Evolutionary conservation across 345 rosid genomes (phyloP), one percentile per base, ranked within the genome.

Genomic region (Sapria himalayana): DNA sequence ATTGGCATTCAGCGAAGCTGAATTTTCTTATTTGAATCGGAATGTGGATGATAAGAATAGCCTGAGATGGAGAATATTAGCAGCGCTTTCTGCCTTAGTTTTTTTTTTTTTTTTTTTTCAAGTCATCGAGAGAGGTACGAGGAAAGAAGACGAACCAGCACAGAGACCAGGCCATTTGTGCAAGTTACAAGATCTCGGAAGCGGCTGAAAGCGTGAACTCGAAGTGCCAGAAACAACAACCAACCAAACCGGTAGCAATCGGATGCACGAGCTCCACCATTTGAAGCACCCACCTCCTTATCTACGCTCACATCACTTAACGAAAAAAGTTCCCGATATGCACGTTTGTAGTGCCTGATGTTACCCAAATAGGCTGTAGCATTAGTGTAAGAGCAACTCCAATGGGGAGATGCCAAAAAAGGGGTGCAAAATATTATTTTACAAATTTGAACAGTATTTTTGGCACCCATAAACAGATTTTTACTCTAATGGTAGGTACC

Each of bases 221-320:
- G 81, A 43, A 89, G 93, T 6, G 81, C 92, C 73, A 82, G 58
- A 71, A 89, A 79, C 54, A 82, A 67, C 54, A 82, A 36, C 98
- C 98, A 89, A 46, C 94, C 98, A 41, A 89, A 82, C n/a, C 72
- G 91, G 54, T 74, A 67, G 48, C 69, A 76, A 41, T 76, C 67
- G 4, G 65, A 56, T 40, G 65, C 16, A 41, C 43, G 43, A 49
- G 67, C 58, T 53, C 62, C 22, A 22, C 70, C 46, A 53, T 48
- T 59, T 22, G 67, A 34, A 55, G 27, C 39, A 39, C 47, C 61
- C 7, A 62, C 60, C 49, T 57, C 51, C 48, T 57, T 68, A 36
- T 72, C 79, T 56, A 54, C 50, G 41, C 62, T 72, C 31, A 57
- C 59, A 53, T 74, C 67, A 41, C 48, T 56, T 39, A 60, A 43